These are phyloP conservation scores for Pleurotus eryngii DNA, from an alignment of 768 basidiomycete genomes.

Conservation along the genomic window DNA sequence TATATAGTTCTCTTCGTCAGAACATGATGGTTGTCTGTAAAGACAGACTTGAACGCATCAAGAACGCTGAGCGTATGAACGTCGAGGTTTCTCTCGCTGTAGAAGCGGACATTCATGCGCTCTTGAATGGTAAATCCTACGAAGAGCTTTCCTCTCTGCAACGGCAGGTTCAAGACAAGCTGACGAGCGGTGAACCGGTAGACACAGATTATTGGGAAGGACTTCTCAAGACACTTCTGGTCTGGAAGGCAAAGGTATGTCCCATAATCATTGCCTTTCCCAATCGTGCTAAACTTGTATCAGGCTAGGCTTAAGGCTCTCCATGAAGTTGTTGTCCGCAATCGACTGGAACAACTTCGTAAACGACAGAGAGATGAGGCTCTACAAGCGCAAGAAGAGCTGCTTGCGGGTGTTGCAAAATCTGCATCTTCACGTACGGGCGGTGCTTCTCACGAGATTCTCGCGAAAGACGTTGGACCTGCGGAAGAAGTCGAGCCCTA, in stretches of 20 bases:
- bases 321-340: constrained; percentile 95
- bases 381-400: constrained; percentile 87
- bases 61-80: constrained; percentile 56
- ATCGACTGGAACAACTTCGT: constrained; percentile 92
- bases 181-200: constrained; percentile 88
- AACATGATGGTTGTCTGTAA: constrained; percentile 98
- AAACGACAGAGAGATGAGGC: constrained; percentile 97
- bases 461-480: constrained; percentile 27
- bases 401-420: constrained; percentile 73
- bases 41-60: constrained; percentile 79
- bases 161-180: constrained; percentile 81
- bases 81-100: constrained; percentile 75
- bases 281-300: constrained; percentile 8
- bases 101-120: constrained; percentile 75
- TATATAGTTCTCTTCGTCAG: constrained; percentile 31
- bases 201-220: constrained; percentile 99
- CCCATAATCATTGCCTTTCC: not conserved
- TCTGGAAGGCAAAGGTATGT: constrained; percentile 93
- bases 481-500: constrained; percentile 78
- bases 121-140: constrained; percentile 83
- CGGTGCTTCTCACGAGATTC: constrained; percentile 12
- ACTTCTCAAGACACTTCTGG: constrained; percentile 84
- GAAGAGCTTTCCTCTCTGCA: constrained; percentile 83
- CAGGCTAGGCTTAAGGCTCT: constrained; percentile 89
- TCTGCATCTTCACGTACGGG: constrained; percentile 43